Percentiles rank a stretch among this genome's conserved stretches.
Evolutionary conservation across 257 asterid genomes (phyloP).

Genomic region (Nicotiana knightiana): DNA sequence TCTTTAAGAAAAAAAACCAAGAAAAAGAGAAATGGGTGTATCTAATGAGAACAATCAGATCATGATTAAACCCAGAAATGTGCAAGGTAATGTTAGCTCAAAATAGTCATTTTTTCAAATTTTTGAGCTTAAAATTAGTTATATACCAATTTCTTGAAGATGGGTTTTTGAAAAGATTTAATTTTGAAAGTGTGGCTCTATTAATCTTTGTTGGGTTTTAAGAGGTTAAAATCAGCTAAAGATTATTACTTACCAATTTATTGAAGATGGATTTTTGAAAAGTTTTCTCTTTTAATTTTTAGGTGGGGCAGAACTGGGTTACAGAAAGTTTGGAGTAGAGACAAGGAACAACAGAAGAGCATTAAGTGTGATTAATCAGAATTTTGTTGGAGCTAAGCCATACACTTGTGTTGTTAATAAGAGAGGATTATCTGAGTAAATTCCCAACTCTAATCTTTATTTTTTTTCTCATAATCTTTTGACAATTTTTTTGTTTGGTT

Average conservation of each 20-base stretch:
- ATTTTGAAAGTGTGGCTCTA: neutral
- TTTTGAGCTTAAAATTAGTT: neutral
- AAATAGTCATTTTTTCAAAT: neutral
- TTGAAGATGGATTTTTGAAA: neutral
- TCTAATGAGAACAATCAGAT: constrained; percentile 50
- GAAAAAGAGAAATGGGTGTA: neutral
- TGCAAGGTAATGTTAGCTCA: constrained; percentile 40
- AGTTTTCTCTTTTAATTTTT: constrained; percentile 8
- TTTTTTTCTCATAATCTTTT: neutral
- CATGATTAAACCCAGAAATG: constrained; percentile 34
- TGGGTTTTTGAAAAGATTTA: neutral
- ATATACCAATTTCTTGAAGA: neutral
- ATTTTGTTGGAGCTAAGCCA: constrained; percentile 36
- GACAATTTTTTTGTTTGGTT: neutral
- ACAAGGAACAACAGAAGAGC: constrained; percentile 59
- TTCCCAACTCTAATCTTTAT: constrained; percentile 19
- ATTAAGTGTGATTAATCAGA: constrained; percentile 55
- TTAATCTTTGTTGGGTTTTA: neutral
- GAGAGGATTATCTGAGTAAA: constrained; percentile 61
- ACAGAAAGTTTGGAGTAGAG: constrained; percentile 60
- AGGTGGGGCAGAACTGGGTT: constrained; percentile 42
- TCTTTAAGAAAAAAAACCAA: neutral
- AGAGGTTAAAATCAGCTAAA: neutral
- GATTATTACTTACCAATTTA: neutral
- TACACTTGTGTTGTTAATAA: constrained; percentile 46